Percentiles rank a stretch among this genome's conserved stretches.
Evolutionary conservation across 2,329 filamentous ascomycete genomes (phyloP).

Genomic region (Aspergillus sojae): DNA sequence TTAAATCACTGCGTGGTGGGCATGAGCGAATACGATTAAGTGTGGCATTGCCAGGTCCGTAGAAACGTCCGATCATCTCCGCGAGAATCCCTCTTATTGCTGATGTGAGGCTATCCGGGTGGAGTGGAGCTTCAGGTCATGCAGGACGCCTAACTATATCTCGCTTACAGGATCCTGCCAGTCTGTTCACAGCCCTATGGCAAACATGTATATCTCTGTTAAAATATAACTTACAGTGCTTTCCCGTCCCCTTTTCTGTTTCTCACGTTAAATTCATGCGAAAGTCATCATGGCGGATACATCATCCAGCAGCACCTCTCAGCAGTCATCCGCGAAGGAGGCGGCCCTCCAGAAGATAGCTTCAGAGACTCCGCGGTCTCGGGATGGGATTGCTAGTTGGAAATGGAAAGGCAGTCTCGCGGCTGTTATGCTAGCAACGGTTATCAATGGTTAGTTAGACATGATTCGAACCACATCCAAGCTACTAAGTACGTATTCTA

Average conservation of each 20-base stretch:
- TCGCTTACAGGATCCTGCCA: not conserved
- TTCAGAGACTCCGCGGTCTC: not conserved
- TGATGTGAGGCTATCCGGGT: too few relatives aligned
- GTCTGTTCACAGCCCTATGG: not conserved
- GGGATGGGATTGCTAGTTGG: slow-evolving; percentile 10
- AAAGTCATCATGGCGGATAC: not conserved
- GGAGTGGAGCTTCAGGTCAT: too few relatives aligned
- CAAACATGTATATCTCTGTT: not conserved
- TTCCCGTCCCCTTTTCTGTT: not conserved
- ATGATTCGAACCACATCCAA: not conserved
- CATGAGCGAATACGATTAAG: accelerated
- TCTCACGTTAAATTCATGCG: not conserved
- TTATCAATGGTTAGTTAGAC: slow-evolving; percentile 14
- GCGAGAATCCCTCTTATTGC: not conserved
- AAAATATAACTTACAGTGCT: too few relatives aligned
- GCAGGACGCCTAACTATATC: not conserved
- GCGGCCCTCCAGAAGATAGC: not conserved
- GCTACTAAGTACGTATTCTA: not conserved
- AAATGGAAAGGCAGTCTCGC: slow-evolving; percentile 17
- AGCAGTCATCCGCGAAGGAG: not conserved
- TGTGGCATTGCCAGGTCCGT: too few relatives aligned
- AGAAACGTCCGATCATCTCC: not conserved
- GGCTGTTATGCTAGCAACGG: slow-evolving; percentile 13
- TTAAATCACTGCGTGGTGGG: too few relatives aligned
- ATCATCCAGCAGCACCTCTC: not conserved